Conservation (phyloP, 1,284 basidiomycete species). For the Dichomitus squalens region DNA sequence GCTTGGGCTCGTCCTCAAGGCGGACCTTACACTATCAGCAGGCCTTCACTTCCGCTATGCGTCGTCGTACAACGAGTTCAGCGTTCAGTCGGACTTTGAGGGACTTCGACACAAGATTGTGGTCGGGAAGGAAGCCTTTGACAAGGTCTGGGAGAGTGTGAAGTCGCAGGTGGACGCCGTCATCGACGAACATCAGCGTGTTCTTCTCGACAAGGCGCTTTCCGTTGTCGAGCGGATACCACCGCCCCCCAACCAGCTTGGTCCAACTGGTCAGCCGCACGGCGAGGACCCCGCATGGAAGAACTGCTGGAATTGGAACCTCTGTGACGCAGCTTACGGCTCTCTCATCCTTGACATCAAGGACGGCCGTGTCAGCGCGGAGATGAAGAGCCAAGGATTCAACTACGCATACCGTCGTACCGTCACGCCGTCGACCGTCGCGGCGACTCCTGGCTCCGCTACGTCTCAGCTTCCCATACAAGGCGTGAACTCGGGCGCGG, state of each 20-base stretch:
- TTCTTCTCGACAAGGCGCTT: conserved; percentile 89
- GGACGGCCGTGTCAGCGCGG: conserved; percentile 90
- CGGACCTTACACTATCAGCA: conserved; percentile 93
- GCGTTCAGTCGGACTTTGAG: conserved; percentile 89
- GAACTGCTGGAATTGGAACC: conserved; percentile 98
- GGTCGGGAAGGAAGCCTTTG: conserved; percentile 81
- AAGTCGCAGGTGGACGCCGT: conserved; percentile 90
- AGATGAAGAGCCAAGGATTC: conserved; percentile 94
- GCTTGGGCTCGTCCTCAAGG: conserved; percentile 88
- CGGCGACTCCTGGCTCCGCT: conserved; percentile 44
- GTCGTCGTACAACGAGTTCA: conserved; percentile 96
- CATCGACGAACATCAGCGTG: conserved; percentile 89
- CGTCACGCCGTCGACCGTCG: conserved; percentile 48
- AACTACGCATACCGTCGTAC: conserved; percentile 92
- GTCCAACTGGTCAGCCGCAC: conserved; percentile 51
- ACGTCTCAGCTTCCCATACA: conserved; percentile 37
- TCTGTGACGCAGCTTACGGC: conserved; percentile 94
- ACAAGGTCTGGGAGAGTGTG: conserved; percentile 93
- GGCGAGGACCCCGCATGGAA: conserved; percentile 92
- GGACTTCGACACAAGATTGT: conserved; percentile 85
- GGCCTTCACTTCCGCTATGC: conserved; percentile 98
- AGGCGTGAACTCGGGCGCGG: conserved; percentile 27
- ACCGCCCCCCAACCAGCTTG: conserved; percentile 57
- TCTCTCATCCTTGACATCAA: conserved; percentile 86
- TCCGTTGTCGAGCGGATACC: conserved; percentile 84